These are phyloP conservation scores for Hypholoma fasciculare DNA, from an alignment of 768 basidiomycete genomes.

Conservation along the genomic window DNA sequence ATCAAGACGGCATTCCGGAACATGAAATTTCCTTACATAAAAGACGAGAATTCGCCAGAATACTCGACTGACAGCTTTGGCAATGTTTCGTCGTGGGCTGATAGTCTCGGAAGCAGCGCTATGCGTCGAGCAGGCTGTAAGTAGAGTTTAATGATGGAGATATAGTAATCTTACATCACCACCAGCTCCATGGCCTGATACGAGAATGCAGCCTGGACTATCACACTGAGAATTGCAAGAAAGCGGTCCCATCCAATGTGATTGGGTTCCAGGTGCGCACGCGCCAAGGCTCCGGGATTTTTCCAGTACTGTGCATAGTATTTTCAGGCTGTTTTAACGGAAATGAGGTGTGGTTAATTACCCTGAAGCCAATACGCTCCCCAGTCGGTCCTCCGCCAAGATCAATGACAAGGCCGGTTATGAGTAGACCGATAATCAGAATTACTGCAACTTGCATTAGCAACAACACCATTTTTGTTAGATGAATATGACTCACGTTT, in stretches of 20 bases:
- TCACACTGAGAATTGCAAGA: conserved; percentile 41
- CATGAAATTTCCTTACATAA: conserved; percentile 45
- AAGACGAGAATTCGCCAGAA: conserved; percentile 82
- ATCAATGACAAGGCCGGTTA: conserved; percentile 69
- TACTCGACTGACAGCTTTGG: conserved; percentile 75
- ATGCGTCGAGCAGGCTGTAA: not conserved
- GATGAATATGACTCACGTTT: conserved; percentile 44
- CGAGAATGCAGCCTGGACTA: conserved; percentile 66
- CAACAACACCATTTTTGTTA: not conserved
- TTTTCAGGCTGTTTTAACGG: too few relatives aligned
- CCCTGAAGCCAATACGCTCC: conserved; percentile 68
- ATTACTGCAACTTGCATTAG: conserved; percentile 33
- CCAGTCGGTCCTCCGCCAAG: conserved; percentile 75
- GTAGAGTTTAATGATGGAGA: not conserved
- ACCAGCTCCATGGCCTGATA: conserved; percentile 79
- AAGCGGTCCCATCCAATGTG: conserved; percentile 46
- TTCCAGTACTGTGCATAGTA: conserved; percentile 54
- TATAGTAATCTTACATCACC: conserved; percentile 46
- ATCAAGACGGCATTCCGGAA: not conserved
- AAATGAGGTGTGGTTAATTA: conserved; percentile 23
- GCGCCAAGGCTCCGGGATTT: conserved; percentile 62
- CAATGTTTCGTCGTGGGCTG: conserved; percentile 78
- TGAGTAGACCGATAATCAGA: conserved; percentile 59
- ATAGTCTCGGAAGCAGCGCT: conserved; percentile 77
- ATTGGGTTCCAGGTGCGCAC: conserved; percentile 39